Percentiles rank a stretch among this genome's conserved stretches.
These are phyloP conservation scores for Myriosclerotinia curreyana DNA, from an alignment of 2,329 filamentous ascomycete species.

Conservation along the genomic window DNA sequence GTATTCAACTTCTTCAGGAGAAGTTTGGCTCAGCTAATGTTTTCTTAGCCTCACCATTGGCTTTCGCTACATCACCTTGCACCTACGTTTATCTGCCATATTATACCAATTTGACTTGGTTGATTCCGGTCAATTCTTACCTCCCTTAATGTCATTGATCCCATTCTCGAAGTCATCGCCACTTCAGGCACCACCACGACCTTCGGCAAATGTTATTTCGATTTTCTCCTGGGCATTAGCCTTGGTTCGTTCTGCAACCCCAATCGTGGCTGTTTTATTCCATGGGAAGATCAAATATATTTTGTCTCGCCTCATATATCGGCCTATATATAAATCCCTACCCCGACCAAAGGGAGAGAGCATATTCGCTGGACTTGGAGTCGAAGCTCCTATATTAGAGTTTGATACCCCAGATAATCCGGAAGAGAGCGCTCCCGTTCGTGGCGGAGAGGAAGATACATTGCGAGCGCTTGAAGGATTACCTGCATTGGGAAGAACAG, in stretches of 20 bases:
- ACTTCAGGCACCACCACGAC: slow-evolving; percentile 27
- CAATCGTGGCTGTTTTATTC: slow-evolving; percentile 32
- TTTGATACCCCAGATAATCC: slow-evolving; percentile 31
- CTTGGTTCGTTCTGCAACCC: slow-evolving; percentile 28
- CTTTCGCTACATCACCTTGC: slow-evolving; percentile 33
- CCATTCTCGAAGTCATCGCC: slow-evolving; percentile 36
- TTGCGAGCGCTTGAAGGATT: slow-evolving; percentile 38
- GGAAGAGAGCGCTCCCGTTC: slow-evolving; percentile 21
- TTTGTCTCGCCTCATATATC: slow-evolving; percentile 33
- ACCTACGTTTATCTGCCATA: slow-evolving; percentile 37
- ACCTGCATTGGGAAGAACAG: slow-evolving; percentile 27
- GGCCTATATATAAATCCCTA: slow-evolving; percentile 35
- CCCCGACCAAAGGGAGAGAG: slow-evolving; percentile 37
- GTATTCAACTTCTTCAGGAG: slow-evolving; percentile 3
- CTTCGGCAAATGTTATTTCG: slow-evolving; percentile 22
- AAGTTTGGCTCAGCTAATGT: slow-evolving; percentile 23
- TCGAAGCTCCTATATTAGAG: slow-evolving; percentile 27
- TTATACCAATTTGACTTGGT: slow-evolving; percentile 39
- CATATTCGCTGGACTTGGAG: slow-evolving; percentile 32
- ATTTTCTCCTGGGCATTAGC: slow-evolving; percentile 27
- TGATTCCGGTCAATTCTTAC: slow-evolving; percentile 3
- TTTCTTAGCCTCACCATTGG: slow-evolving; percentile 29
- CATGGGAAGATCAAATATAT: slow-evolving; percentile 32
- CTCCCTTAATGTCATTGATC: slow-evolving; percentile 23
- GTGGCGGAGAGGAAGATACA: slow-evolving; percentile 33